Evolutionary conservation across 305 asterid genomes (phyloP).

Genomic region (Fraxinus platypoda): DNA sequence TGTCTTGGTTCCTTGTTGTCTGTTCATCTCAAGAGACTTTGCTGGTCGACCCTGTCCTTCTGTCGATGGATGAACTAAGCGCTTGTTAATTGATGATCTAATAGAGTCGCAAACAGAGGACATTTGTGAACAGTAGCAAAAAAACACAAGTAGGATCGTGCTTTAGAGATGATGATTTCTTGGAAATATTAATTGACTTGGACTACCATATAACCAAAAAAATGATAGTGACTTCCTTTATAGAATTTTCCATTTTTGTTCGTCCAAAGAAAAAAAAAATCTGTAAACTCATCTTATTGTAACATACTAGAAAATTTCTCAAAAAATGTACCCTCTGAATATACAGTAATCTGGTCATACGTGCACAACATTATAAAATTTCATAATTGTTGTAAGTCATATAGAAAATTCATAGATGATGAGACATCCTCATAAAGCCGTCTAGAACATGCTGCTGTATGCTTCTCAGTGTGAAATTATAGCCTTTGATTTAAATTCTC

Average conservation of each 20-base stretch:
- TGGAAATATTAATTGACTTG: not conserved
- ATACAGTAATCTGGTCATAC: not conserved
- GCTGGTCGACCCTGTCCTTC: not conserved
- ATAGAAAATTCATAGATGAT: not conserved
- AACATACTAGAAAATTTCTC: not conserved
- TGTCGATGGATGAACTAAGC: not conserved
- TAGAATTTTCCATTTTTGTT: not conserved
- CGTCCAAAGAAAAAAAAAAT: not conserved
- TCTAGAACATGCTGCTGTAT: not conserved
- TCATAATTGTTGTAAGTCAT: not conserved
- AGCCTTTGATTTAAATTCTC: conserved; percentile 10
- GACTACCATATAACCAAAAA: not conserved
- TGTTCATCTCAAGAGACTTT: not conserved
- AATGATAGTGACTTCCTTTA: not conserved
- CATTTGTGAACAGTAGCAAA: not conserved
- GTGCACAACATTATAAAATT: not conserved
- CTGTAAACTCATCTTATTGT: not conserved
- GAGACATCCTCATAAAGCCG: not conserved
- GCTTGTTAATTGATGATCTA: not conserved
- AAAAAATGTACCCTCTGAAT: not conserved
- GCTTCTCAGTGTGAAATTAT: not conserved
- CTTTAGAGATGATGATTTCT: not conserved
- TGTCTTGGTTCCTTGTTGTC: not conserved
- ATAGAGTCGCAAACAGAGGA: not conserved
- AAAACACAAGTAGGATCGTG: not conserved